phyloP scores from a whole-genome alignment of 129 eudicot genomes.

The Oenanthe sinensis region DNA sequence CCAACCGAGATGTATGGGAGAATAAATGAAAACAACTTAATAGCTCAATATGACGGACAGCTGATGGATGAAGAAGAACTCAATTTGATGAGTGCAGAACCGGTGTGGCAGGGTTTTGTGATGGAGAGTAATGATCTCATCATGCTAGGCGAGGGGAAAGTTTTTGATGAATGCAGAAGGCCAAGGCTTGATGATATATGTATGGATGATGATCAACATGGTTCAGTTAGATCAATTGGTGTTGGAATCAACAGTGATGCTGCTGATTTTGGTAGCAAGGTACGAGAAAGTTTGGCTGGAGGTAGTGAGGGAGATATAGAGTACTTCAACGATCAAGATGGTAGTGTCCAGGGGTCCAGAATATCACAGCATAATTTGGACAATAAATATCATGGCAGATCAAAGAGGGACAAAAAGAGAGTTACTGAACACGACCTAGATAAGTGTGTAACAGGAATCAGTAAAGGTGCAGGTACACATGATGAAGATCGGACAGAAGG shows the following conservation, averaged over 20 bases:
- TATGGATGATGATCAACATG: constrained; percentile 83
- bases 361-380: constrained; percentile 23
- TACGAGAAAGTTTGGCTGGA: constrained; percentile 65
- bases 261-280: constrained; percentile 88
- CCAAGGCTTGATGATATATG: constrained; percentile 48
- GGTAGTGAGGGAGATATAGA: constrained; percentile 82
- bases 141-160: constrained; percentile 62
- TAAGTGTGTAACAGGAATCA: constrained; percentile 22
- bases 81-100: constrained; percentile 71
- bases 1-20: constrained; percentile 39
- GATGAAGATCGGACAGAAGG: constrained; percentile 38
- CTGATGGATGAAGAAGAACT: constrained; percentile 80
- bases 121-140: constrained; percentile 63
- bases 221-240: constrained; percentile 93
- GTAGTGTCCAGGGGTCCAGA: constrained; percentile 6
- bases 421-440: constrained; percentile 31
- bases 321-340: constrained; percentile 35
- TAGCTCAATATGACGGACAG: constrained; percentile 68
- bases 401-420: constrained; percentile 38
- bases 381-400: constrained; percentile 30
- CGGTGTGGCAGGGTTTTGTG: constrained; percentile 90
- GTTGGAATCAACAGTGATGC: constrained; percentile 91
- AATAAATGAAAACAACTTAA: constrained; percentile 31
- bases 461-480: constrained; percentile 28
- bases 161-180: constrained; percentile 48